Conservation (phyloP, 2,329 filamentous ascomycete species). For the Pseudogymnoascus sp. region DNA sequence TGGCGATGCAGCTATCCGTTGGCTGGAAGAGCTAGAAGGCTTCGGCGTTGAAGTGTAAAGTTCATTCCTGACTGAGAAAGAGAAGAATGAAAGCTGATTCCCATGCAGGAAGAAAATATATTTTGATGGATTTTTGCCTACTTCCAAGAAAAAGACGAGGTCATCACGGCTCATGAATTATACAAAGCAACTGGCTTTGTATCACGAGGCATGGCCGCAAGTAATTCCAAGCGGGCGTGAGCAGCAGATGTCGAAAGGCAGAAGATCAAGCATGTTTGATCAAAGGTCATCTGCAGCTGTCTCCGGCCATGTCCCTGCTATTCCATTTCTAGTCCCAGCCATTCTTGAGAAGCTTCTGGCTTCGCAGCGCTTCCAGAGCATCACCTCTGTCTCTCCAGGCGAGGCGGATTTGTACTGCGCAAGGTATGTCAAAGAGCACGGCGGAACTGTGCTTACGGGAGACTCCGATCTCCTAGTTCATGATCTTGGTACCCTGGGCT, state of each 20-base stretch:
- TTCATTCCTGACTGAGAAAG: constrained; percentile 9
- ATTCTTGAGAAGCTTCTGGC: constrained; percentile 61
- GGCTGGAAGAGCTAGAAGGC: constrained; percentile 52
- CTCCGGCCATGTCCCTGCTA: constrained; percentile 32
- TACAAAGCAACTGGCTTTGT: constrained; percentile 22
- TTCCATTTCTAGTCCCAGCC: constrained; percentile 68
- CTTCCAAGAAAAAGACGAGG: constrained; percentile 24
- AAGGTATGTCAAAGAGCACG: constrained; percentile 44
- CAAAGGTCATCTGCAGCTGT: constrained; percentile 18
- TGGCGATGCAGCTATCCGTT: constrained; percentile 49
- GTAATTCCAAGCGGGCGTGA: constrained; percentile 14
- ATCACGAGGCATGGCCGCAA: constrained; percentile 18
- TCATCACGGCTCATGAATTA: constrained; percentile 19
- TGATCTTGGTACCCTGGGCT: constrained; percentile 53
- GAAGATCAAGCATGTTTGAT: constrained; percentile 18
- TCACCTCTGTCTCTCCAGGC: constrained; percentile 60
- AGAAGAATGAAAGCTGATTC: constrained; percentile 17
- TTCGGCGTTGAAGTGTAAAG: constrained; percentile 55
- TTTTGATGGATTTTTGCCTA: constrained; percentile 78
- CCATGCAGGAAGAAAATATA: constrained; percentile 57
- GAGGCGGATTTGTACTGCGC: constrained; percentile 84
- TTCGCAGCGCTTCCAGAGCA: constrained; percentile 35
- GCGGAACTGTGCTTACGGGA: constrained; percentile 61
- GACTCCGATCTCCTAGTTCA: constrained; percentile 82
- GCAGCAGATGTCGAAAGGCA: constrained; percentile 13